A percentile compares a stretch with the other conserved stretches of the same genome.
These are phyloP conservation scores for Kernera saxatilis DNA, from an alignment of 345 rosid genomes.

Conservation along the genomic window DNA sequence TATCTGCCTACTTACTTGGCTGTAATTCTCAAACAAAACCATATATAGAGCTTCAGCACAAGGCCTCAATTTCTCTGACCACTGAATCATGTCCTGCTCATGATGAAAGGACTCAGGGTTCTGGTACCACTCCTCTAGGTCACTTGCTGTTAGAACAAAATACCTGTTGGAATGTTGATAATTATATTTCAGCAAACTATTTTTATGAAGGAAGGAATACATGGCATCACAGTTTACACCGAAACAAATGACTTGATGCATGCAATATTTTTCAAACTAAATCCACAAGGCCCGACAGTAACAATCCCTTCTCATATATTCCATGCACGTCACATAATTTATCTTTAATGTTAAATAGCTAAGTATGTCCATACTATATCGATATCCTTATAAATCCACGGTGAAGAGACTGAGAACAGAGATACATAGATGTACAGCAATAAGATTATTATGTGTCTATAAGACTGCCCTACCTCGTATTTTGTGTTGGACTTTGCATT, in stretches of 20 bases:
- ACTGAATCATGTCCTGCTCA: slow-evolving; percentile 97
- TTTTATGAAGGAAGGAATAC: slow-evolving; percentile 9
- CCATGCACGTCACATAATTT: not conserved
- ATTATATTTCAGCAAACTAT: slow-evolving; percentile 21
- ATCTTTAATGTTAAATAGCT: not conserved
- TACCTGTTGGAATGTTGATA: slow-evolving; percentile 55
- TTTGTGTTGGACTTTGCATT: not conserved
- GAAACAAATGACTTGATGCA: slow-evolving; percentile 7
- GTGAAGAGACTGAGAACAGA: slow-evolving; percentile 13
- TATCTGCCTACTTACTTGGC: slow-evolving; percentile 69
- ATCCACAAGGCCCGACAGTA: not conserved
- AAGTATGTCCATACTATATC: not conserved
- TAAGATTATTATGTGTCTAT: not conserved
- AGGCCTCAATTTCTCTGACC: slow-evolving; percentile 96
- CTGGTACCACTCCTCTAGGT: slow-evolving; percentile 90
- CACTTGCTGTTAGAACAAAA: slow-evolving; percentile 78
- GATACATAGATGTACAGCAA: not conserved
- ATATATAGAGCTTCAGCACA: slow-evolving; percentile 98
- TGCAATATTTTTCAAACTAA: slow-evolving; percentile 1
- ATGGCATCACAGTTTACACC: slow-evolving; percentile 15
- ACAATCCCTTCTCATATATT: not conserved
- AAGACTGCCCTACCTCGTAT: not conserved
- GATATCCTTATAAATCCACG: not conserved
- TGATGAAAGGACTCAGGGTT: slow-evolving; percentile 96
- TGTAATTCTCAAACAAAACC: slow-evolving; percentile 89